A percentile compares a stretch with the other conserved stretches of the same genome.
phyloP scores from a whole-genome alignment of 495 filamentous ascomycete species.

The Trypethelium eluteriae region DNA sequence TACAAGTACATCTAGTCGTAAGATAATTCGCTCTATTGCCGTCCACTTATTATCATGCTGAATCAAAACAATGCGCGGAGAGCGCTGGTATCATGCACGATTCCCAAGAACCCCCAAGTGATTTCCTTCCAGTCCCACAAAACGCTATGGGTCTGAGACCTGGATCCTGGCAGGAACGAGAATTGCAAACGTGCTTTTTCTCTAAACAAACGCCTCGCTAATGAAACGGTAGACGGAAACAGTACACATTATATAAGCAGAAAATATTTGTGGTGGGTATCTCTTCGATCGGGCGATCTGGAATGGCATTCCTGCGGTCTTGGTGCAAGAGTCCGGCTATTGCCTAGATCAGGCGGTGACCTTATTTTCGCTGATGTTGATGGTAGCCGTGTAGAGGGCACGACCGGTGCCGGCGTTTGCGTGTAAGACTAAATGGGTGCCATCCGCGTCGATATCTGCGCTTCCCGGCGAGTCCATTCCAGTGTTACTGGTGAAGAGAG shows the following conservation, averaged over 20 bases:
- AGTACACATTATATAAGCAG: background rate
- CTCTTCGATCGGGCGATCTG: no score
- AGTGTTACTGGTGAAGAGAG: slow-evolving; percentile 13
- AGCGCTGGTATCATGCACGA: slow-evolving; percentile 1
- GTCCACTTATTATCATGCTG: background rate
- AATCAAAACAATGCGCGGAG: background rate
- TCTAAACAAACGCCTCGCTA: background rate
- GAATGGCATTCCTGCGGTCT: background rate
- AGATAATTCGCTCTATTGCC: background rate
- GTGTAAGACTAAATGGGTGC: slow-evolving; percentile 16
- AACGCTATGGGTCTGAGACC: no score
- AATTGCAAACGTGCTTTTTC: background rate
- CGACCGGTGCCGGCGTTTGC: slow-evolving; percentile 11
- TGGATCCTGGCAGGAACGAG: background rate
- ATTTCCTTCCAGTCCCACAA: no score
- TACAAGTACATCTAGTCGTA: background rate
- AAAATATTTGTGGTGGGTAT: background rate
- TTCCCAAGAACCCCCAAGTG: background rate
- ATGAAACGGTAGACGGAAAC: background rate
- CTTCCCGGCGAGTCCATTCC: slow-evolving; percentile 10
- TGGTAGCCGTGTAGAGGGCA: slow-evolving; percentile 17
- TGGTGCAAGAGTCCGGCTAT: background rate
- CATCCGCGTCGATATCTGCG: slow-evolving; percentile 13
- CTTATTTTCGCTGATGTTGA: slow-evolving; percentile 17
- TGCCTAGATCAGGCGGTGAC: slow-evolving; percentile 7